Conservation (phyloP, 805 yeast species). For the Deakozyma indianensis region DNA sequence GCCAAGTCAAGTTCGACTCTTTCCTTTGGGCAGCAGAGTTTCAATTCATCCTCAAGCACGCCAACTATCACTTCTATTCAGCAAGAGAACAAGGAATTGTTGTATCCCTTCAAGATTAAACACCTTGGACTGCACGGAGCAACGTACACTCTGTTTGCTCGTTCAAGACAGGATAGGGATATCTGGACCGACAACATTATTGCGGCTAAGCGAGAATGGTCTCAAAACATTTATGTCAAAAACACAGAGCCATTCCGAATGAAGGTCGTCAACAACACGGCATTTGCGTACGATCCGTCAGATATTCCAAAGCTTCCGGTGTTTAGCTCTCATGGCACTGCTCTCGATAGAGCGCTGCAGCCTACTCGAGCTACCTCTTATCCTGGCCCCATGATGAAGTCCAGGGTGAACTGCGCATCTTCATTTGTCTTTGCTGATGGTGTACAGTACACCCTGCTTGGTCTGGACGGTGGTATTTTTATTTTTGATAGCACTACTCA, state of each 20-base stretch:
- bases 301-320: constrained; percentile 27
- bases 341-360: constrained; percentile 21
- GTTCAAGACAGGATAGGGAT: constrained; percentile 29
- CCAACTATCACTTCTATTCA: constrained; percentile 12
- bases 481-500: constrained; percentile 3
- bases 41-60: not conserved
- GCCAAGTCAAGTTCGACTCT: not conserved
- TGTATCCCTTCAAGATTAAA: constrained; percentile 21
- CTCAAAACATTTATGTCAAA: constrained; percentile 19
- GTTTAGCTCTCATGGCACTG: constrained; percentile 19
- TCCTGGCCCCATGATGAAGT: constrained; percentile 17
- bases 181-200: constrained; percentile 43
- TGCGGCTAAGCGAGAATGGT: constrained; percentile 29
- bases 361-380: constrained; percentile 7
- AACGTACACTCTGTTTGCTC: constrained; percentile 20
- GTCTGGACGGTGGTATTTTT: constrained; percentile 12
- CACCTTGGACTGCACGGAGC: constrained; percentile 21
- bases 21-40: not conserved
- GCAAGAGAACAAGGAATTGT: constrained; percentile 12
- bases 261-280: constrained; percentile 37
- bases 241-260: constrained; percentile 41
- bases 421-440: constrained; percentile 32
- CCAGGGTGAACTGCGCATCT: constrained; percentile 28
- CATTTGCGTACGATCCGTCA: constrained; percentile 50
- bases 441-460: constrained; percentile 20